These are phyloP conservation scores for Fusarium compactum DNA, from an alignment of 2,329 filamentous ascomycete genomes.

Conservation along the genomic window DNA sequence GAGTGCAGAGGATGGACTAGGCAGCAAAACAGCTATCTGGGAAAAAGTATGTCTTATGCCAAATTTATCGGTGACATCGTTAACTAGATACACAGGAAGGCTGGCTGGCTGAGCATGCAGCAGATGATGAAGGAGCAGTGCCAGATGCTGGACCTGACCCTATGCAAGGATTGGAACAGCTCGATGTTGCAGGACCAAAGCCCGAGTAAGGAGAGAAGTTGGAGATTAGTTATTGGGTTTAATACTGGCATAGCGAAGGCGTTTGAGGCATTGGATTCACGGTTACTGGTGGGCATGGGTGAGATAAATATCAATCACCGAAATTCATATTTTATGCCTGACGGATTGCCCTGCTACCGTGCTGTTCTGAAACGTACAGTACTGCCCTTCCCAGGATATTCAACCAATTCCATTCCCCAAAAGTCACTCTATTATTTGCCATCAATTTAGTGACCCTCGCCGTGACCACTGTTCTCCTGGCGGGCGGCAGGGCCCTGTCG, in stretches of 20 bases:
- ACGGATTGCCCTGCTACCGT: slow-evolving; percentile 42
- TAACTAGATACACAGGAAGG: slow-evolving; percentile 74
- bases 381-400: slow-evolving; percentile 32
- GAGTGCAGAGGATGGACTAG: slow-evolving; percentile 85
- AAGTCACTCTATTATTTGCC: slow-evolving; percentile 22
- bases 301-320: slow-evolving; percentile 45
- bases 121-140: slow-evolving; percentile 48
- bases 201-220: slow-evolving; percentile 63
- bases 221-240: slow-evolving; percentile 38
- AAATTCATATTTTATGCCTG: slow-evolving; percentile 44
- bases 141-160: slow-evolving; percentile 77
- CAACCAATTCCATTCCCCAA: slow-evolving; percentile 35
- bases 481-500: slow-evolving; percentile 69
- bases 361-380: slow-evolving; percentile 47
- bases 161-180: slow-evolving; percentile 93
- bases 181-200: slow-evolving; percentile 94
- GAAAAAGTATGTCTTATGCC: slow-evolving; percentile 78
- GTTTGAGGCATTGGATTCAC: slow-evolving; percentile 52
- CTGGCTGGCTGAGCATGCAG: slow-evolving; percentile 90
- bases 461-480: slow-evolving; percentile 49
- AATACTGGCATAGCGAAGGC: slow-evolving; percentile 60
- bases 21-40: slow-evolving; percentile 95
- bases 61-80: slow-evolving; percentile 4
- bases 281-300: slow-evolving; percentile 34
- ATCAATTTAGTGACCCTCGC: slow-evolving; percentile 51